A percentile compares a stretch with the other conserved stretches of the same genome.
Conservation (phyloP, 2,329 filamentous ascomycete genomes). For the Colletotrichum sp. region DNA sequence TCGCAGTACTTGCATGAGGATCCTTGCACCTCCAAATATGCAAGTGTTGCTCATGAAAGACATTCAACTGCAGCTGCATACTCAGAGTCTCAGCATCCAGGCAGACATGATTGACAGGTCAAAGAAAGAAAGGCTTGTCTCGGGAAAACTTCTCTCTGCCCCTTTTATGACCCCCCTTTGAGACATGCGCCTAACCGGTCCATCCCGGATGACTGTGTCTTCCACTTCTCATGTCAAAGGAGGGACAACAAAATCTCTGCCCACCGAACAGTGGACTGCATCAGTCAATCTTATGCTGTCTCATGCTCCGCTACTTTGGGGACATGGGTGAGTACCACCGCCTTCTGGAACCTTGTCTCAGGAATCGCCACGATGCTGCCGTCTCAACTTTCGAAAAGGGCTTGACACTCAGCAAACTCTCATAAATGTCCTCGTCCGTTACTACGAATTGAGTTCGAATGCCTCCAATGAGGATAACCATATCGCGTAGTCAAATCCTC, state of each 20-base stretch:
- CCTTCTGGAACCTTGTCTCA: neutral
- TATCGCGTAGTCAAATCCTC: rapidly evolving
- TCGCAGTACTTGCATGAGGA: neutral
- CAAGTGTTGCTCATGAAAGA: neutral
- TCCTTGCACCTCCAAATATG: rapidly evolving
- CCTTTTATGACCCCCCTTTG: neutral
- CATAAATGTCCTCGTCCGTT: rapidly evolving
- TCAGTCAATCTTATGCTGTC: neutral
- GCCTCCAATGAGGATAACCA: neutral
- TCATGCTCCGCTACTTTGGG: neutral
- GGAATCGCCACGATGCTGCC: neutral
- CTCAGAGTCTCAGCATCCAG: rapidly evolving
- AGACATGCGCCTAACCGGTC: neutral
- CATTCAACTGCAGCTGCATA: neutral
- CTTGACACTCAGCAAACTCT: neutral
- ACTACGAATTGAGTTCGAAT: rapidly evolving
- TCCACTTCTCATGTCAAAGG: neutral
- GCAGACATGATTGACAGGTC: rapidly evolving
- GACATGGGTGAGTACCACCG: neutral
- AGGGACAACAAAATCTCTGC: neutral
- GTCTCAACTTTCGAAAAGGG: neutral
- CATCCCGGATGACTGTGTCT: neutral
- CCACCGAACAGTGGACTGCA: neutral
- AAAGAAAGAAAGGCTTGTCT: neutral
- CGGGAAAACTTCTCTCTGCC: neutral